Conservation (phyloP, 805 yeast species). For the Saturnispora sekii region DNA sequence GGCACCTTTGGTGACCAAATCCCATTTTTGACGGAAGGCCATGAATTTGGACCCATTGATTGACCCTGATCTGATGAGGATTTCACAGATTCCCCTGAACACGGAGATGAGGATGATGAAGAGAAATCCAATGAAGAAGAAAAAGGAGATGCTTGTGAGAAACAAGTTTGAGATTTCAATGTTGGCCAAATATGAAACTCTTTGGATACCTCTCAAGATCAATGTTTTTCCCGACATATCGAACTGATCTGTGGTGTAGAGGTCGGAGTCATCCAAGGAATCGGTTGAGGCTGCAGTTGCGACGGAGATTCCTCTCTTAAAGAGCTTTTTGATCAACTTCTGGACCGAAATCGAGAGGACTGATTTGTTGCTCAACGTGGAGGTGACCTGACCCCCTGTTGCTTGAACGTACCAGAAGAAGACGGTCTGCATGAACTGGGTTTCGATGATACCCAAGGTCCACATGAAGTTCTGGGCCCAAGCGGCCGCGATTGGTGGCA, state of each 20-base stretch:
- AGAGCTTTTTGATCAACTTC: constrained; percentile 27
- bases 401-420: constrained; percentile 93
- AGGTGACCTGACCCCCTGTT: constrained; percentile 84
- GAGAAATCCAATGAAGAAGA: constrained; percentile 64
- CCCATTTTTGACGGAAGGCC: constrained; percentile 78
- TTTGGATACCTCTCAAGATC: constrained; percentile 81
- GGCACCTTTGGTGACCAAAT: constrained; percentile 77
- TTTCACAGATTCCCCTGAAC: constrained; percentile 64
- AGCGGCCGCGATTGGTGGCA: constrained; percentile 96
- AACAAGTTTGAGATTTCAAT: constrained; percentile 84
- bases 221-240: constrained; percentile 58
- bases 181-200: constrained; percentile 76
- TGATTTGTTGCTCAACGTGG: constrained; percentile 53
- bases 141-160: constrained; percentile 78
- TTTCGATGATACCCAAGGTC: constrained; percentile 86
- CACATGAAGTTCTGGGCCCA: constrained; percentile 97
- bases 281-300: constrained; percentile 34
- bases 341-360: constrained; percentile 80
- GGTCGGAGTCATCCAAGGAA: constrained; percentile 37
- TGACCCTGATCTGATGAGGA: constrained; percentile 44
- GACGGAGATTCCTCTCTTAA: constrained; percentile 31
- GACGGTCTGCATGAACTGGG: constrained; percentile 67
- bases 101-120: constrained; percentile 44
- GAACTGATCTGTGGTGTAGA: constrained; percentile 68
- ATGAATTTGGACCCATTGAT: constrained; percentile 57